Evolutionary conservation across 2,329 filamentous ascomycete genomes (phyloP), one percentile per base, ranked within the genome.

Genomic region (Fonsecaea monophora): DNA sequence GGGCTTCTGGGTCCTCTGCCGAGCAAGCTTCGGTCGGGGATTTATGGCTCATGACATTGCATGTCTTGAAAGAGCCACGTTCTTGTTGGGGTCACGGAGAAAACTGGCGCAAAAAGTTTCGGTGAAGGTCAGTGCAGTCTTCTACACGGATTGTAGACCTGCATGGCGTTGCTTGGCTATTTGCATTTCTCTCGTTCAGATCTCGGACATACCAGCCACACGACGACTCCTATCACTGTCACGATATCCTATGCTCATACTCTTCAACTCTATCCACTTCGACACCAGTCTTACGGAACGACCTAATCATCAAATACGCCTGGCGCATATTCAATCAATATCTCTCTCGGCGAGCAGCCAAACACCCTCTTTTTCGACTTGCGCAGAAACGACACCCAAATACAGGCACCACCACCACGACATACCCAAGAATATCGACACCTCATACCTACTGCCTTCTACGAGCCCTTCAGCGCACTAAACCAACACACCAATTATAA

Each of bases 151-250:
- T 53, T 62, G 68, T 62, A 66, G 68, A 64, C 66, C 62, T 68
- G 65, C 65, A 66, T 60, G 68, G 68, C 68, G 68, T 70, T 70
- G 25, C 30, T 48, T 55, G 57, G 58, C 55, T 57, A 53, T 64
- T 66, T 64, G 34, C 60, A 63, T 65, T 62, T 35, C 32, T 63
- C 50, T 55, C 30, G 15, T 64, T 45, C 45, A 38, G 54, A 66
- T 50, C 57, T 60, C 57, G 45, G 57, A 60, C 35, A 53, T 34
- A 55, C 38, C 59, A 66, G 32, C 38, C 48, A 48, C 53, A 62
- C 53, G 53, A 66, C 53, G 38, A 21, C n/a, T 34, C 55, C 18
- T 9, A 40, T 53, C 35, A 30, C 25, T 40, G n/a, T 32, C 34
- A 60, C 48, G 45, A 64, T 32, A 50, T 12, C 50, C 45, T 32